Evolutionary conservation across 495 filamentous ascomycete species (phyloP), one percentile per base, ranked within the genome.

Genomic region (Lophium mytilinum): DNA sequence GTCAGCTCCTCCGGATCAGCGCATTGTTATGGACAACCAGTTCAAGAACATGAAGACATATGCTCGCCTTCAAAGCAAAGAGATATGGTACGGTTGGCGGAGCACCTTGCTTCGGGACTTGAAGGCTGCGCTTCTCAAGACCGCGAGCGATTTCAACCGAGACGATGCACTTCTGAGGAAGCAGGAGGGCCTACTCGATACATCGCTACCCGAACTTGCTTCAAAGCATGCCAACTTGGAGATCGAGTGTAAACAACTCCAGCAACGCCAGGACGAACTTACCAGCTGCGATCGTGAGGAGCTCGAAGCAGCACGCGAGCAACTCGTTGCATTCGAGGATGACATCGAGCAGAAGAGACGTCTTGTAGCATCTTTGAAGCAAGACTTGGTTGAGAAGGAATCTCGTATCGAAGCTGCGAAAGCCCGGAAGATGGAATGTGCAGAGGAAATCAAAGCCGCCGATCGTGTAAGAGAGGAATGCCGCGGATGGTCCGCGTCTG

Each of bases 61-160:
- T 68, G 87, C 94, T 3, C 76, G 94, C 40, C 76, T 94, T 5
- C 78, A 88, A 11, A 96, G 91, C 73, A 95, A 95, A 68, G 89
- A 83, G 37, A 91, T 89, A 70, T 98, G 94, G 94, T 97, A 98
- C 67, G 85, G 90, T 66, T 98, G 94, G 94, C 87, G 94, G 35
- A 90, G 87, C 82, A 89, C 89, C 62, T 80, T 96, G 24, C 83
- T 96, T 11, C 84, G 87, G 19, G 89, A 88, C 5, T 76, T 97
- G 17, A 87, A 84, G 65, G 83, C 88, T 57, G 89, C 86, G 1
- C 79, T 98, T 1, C 66, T 86, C 36, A 83, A 81, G 37, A 90
- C 88, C 41, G 75, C 78, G 0, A 80, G 87, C 42, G 88, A 85
- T 37, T 86, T 97, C 84, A 78, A 82, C 39, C 72, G 74, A 10